Conservation (phyloP, 2,329 filamentous ascomycete genomes). For the Sordariomycetes sp. region DNA sequence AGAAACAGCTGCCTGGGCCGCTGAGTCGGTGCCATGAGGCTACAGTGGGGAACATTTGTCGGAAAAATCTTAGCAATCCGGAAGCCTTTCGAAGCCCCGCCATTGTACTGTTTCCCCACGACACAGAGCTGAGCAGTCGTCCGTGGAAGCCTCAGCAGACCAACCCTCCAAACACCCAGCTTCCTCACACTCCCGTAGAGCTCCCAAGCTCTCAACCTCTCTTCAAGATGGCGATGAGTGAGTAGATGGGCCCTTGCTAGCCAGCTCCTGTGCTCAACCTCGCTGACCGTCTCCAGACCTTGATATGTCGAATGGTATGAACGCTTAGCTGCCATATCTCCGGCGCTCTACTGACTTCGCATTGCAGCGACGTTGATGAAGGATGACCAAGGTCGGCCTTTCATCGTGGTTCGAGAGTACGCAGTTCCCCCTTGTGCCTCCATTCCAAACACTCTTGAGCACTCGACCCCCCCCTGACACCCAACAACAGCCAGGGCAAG, state of each 20-base stretch:
- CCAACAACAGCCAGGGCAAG: conserved; percentile 64
- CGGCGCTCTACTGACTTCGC: conserved; percentile 8
- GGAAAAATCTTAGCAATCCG: conserved; percentile 1
- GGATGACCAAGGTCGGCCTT: conserved; percentile 93
- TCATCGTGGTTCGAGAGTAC: conserved; percentile 96
- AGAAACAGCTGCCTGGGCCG: neutral
- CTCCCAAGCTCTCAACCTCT: conserved; percentile 1
- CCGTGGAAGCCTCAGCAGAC: neutral
- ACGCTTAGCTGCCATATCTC: conserved; percentile 4
- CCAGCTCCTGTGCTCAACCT: neutral
- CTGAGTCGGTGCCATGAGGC: neutral
- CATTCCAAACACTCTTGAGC: conserved; percentile 9
- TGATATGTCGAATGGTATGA: conserved; percentile 70
- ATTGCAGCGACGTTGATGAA: conserved; percentile 62
- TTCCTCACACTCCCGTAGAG: neutral
- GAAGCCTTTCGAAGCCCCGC: neutral
- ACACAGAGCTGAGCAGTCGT: neutral
- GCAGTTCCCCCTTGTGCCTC: conserved; percentile 15
- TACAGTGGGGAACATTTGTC: neutral
- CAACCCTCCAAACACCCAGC: neutral
- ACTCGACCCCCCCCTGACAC: conserved; percentile 4
- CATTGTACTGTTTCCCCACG: neutral
- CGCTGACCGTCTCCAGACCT: conserved; percentile 40
- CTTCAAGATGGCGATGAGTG: conserved; percentile 11
- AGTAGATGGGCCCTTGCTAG: conserved; percentile 3